phyloP scores from a whole-genome alignment of 257 asterid genomes.

The Eustoma russellianum region DNA sequence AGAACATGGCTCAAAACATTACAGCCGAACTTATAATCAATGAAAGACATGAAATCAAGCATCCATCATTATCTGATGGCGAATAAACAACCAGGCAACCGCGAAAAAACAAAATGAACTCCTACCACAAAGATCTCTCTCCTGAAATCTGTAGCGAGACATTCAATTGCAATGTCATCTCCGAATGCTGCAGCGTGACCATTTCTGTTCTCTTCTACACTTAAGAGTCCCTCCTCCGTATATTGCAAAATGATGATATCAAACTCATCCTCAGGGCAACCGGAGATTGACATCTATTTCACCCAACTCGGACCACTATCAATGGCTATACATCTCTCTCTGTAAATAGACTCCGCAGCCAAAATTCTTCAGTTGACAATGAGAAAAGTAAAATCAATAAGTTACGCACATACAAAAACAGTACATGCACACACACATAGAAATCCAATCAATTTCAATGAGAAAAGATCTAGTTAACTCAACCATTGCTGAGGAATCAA shows the following conservation, averaged over 20 bases:
- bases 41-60: not conserved
- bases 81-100: not conserved
- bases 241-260: constrained; percentile 86
- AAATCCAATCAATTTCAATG: not conserved
- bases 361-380: constrained; percentile 54
- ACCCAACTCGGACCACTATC: constrained; percentile 91
- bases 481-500: too few species aligned
- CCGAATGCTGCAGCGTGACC: constrained; percentile 96
- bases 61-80: not conserved
- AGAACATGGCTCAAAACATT: not conserved
- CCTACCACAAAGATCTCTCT: constrained; percentile 94
- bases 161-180: constrained; percentile 94
- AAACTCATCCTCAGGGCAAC: constrained; percentile 76
- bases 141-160: constrained; percentile 87
- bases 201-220: constrained; percentile 73
- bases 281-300: constrained; percentile 83
- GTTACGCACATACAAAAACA: not conserved
- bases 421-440: too few species aligned
- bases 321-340: constrained; percentile 79
- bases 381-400: constrained; percentile 22
- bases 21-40: not conserved
- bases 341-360: constrained; percentile 90
- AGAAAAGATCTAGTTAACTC: too few species aligned
- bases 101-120: not conserved
- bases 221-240: constrained; percentile 83